These are phyloP conservation scores for Hypoxylon cercidicola DNA, from an alignment of 495 filamentous ascomycete genomes.

Conservation along the genomic window DNA sequence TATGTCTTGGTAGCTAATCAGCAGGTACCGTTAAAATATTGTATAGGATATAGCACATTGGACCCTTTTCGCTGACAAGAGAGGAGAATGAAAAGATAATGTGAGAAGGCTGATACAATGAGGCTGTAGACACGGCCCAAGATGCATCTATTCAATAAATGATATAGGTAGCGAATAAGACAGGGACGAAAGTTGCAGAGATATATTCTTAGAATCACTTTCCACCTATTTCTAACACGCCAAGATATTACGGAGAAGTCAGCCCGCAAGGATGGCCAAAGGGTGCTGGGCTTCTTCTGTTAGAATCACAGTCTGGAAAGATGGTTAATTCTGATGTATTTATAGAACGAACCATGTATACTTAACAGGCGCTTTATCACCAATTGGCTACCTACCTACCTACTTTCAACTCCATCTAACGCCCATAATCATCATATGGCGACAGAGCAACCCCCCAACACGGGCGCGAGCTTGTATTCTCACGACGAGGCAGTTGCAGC, in stretches of 20 bases:
- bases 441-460: conserved; percentile 2
- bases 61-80: neutral
- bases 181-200: neutral
- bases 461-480: conserved; percentile 2
- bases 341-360: too few relatives aligned
- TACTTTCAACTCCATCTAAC: conserved; percentile 1
- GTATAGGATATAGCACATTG: neutral
- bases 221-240: neutral
- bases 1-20: neutral
- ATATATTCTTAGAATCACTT: neutral
- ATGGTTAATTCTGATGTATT: too few relatives aligned
- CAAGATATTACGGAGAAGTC: conserved; percentile 2
- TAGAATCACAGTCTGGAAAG: too few relatives aligned
- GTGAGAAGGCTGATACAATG: neutral
- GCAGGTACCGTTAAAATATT: neutral
- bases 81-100: neutral
- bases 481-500: conserved; percentile 7
- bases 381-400: neutral
- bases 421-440: conserved; percentile 2
- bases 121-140: neutral
- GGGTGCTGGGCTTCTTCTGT: too few relatives aligned
- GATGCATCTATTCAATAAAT: neutral
- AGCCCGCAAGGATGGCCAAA: too few relatives aligned
- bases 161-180: neutral
- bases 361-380: too few relatives aligned